Evolutionary conservation across 768 basidiomycete genomes (phyloP).

Genomic region (Leccinellum rugosiceps): DNA sequence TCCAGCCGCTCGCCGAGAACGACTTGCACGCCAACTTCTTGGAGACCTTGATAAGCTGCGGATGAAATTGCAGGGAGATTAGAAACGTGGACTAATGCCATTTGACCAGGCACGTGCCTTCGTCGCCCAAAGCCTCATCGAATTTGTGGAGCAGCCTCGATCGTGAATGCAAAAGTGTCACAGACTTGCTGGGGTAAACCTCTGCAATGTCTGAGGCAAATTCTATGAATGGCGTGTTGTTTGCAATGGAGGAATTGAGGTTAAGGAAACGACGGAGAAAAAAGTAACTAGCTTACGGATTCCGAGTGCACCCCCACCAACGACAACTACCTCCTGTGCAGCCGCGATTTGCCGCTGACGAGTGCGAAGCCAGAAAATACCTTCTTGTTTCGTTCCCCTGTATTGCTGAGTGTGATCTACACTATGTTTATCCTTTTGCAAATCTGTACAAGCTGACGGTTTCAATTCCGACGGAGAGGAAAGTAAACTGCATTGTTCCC

Average conservation of each 20-base stretch:
- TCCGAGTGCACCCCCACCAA: constrained; percentile 73
- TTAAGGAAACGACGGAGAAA: not conserved
- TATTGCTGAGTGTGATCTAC: constrained; percentile 17
- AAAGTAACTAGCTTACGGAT: constrained; percentile 54
- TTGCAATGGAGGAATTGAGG: not conserved
- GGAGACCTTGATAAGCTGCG: constrained; percentile 30
- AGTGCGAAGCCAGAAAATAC: constrained; percentile 48
- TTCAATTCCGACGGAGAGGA: not conserved
- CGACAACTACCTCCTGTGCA: constrained; percentile 53
- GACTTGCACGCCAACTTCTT: constrained; percentile 43
- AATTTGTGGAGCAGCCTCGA: constrained; percentile 52
- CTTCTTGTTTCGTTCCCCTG: constrained; percentile 45
- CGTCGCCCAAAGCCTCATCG: constrained; percentile 48
- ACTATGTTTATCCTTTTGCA: not conserved
- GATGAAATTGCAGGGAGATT: not conserved
- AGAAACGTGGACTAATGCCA: not conserved
- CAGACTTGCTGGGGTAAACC: constrained; percentile 47
- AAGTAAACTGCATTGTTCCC: constrained; percentile 30
- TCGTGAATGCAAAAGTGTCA: constrained; percentile 62
- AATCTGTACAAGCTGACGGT: not conserved
- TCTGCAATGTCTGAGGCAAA: constrained; percentile 62
- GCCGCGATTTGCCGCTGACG: constrained; percentile 47
- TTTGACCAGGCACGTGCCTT: constrained; percentile 35
- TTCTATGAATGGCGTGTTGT: constrained; percentile 35
- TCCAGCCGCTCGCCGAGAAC: constrained; percentile 56